These are phyloP conservation scores for Epicoccum nigrum DNA, from an alignment of 2,329 filamentous ascomycete genomes.

Conservation along the genomic window DNA sequence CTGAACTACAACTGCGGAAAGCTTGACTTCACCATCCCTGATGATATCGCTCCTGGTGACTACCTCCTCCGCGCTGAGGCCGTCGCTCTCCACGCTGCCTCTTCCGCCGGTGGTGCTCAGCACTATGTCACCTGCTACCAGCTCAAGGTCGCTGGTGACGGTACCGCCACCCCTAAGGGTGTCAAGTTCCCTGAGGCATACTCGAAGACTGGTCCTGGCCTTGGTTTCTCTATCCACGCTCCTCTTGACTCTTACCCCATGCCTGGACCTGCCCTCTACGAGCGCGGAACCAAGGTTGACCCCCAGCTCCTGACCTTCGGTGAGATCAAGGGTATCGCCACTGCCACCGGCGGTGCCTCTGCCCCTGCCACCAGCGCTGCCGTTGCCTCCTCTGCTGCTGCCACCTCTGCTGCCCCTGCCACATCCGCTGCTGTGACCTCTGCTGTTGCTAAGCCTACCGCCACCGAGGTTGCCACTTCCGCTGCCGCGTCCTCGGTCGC, in stretches of 20 bases:
- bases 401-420: conserved; percentile 6
- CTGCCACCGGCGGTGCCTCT: conserved; percentile 26
- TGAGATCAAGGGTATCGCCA: conserved; percentile 28
- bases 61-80: conserved; percentile 56
- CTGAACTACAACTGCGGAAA: conserved; percentile 48
- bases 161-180: conserved; percentile 44
- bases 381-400: conserved; percentile 13
- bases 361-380: conserved; percentile 25
- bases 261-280: conserved; percentile 47
- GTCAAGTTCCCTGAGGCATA: conserved; percentile 57
- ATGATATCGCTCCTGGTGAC: conserved; percentile 50
- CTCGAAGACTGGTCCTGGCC: conserved; percentile 48
- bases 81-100: conserved; percentile 54
- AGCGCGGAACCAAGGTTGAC: conserved; percentile 35
- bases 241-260: conserved; percentile 47
- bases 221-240: conserved; percentile 53
- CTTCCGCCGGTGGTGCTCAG: conserved; percentile 49
- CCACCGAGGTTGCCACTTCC: conserved; percentile 8
- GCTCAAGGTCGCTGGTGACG: conserved; percentile 48
- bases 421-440: conserved; percentile 13
- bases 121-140: conserved; percentile 56
- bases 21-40: conserved; percentile 45
- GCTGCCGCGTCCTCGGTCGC: conserved; percentile 11
- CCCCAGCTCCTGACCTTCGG: conserved; percentile 36
- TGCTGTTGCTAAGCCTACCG: conserved; percentile 4